These are phyloP conservation scores for Ophiostoma populinum DNA, from an alignment of 2,329 filamentous ascomycete species.

Conservation along the genomic window DNA sequence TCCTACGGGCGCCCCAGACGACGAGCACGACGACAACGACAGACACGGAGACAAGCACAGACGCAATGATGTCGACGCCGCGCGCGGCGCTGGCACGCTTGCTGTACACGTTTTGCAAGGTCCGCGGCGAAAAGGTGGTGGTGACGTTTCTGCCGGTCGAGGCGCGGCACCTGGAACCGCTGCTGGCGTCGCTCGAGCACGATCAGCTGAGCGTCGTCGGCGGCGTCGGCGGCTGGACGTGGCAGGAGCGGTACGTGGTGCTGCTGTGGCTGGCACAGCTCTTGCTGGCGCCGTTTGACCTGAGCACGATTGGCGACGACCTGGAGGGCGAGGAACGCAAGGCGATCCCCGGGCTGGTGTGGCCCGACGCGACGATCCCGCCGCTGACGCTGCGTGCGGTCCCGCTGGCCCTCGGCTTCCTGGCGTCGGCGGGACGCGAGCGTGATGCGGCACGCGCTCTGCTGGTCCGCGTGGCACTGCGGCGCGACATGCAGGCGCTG, in stretches of 20 bases:
- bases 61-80: slow-evolving; percentile 33
- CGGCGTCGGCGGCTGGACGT: slow-evolving; percentile 33
- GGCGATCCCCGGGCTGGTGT: slow-evolving; percentile 32
- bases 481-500: slow-evolving; percentile 72
- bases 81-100: slow-evolving; percentile 60
- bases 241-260: slow-evolving; percentile 80
- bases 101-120: slow-evolving; percentile 84
- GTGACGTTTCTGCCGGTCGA: slow-evolving; percentile 84
- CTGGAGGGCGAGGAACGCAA: slow-evolving; percentile 19
- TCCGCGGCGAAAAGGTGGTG: slow-evolving; percentile 84
- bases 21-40: not conserved
- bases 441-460: slow-evolving; percentile 73
- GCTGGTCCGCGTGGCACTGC: slow-evolving; percentile 64
- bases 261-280: slow-evolving; percentile 77
- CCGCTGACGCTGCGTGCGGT: slow-evolving; percentile 54
- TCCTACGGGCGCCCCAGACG: slow-evolving; percentile 36
- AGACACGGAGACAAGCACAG: slow-evolving; percentile 14
- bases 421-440: slow-evolving; percentile 68
- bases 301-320: slow-evolving; percentile 50
- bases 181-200: slow-evolving; percentile 62
- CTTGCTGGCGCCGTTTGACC: slow-evolving; percentile 73
- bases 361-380: slow-evolving; percentile 42
- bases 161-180: slow-evolving; percentile 62
- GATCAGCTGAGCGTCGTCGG: slow-evolving; percentile 12
- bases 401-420: slow-evolving; percentile 51